Evolutionary conservation across 306 rosid genomes (phyloP).

Genomic region (Quercus rubra): DNA sequence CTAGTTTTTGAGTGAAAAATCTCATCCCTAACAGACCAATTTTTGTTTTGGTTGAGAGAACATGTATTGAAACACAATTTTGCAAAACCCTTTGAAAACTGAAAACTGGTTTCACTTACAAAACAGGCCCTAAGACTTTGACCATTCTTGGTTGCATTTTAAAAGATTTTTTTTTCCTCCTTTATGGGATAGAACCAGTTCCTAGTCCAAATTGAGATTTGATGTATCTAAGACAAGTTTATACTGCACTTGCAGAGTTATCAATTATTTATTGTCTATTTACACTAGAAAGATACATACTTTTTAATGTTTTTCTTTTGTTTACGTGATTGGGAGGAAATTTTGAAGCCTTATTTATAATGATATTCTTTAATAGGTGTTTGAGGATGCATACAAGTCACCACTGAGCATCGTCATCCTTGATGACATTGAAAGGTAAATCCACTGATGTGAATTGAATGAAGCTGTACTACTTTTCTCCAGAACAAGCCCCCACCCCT

Average conservation of each 20-base stretch:
- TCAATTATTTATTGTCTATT: background rate
- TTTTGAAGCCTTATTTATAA: slow-evolving; percentile 8
- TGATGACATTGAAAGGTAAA: slow-evolving; percentile 93
- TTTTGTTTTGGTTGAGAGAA: too few relatives aligned
- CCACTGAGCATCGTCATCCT: slow-evolving; percentile 92
- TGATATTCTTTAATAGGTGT: slow-evolving; percentile 51
- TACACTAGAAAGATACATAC: background rate
- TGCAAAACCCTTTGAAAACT: too few relatives aligned
- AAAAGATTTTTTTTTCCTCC: background rate
- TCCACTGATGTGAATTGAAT: background rate
- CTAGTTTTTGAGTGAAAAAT: too few relatives aligned
- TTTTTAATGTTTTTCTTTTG: slow-evolving; percentile 11
- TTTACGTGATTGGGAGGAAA: slow-evolving; percentile 4
- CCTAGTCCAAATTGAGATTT: slow-evolving; percentile 21
- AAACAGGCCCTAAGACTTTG: background rate
- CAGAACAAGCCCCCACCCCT: background rate
- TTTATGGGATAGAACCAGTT: background rate
- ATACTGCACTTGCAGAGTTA: slow-evolving; percentile 10
- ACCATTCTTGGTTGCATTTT: slow-evolving; percentile 16
- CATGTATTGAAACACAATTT: too few relatives aligned
- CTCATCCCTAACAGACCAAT: too few relatives aligned
- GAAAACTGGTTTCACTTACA: too few relatives aligned
- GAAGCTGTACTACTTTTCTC: background rate
- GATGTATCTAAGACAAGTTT: slow-evolving; percentile 3
- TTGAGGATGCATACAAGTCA: slow-evolving; percentile 98